Conservation (phyloP, 2,329 filamentous ascomycete genomes). For the Aurifilum marmelostoma region DNA sequence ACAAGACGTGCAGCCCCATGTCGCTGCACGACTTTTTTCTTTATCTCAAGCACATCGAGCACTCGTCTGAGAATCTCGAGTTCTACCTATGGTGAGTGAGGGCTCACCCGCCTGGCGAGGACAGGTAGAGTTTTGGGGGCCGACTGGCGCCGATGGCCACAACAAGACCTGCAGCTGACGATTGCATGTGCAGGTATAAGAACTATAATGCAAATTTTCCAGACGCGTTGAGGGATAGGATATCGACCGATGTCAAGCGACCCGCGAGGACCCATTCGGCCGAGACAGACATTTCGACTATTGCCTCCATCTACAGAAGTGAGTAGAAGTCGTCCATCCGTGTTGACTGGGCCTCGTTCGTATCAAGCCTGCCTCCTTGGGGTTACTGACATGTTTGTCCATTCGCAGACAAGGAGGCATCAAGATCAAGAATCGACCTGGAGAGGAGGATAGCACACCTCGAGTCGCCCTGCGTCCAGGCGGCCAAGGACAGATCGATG, state of each 20-base stretch:
- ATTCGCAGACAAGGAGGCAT: conserved; percentile 22
- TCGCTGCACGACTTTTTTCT: conserved; percentile 55
- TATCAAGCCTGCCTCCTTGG: too few relatives aligned
- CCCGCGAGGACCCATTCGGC: conserved; percentile 4
- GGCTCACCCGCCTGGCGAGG: neutral
- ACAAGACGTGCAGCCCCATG: conserved; percentile 54
- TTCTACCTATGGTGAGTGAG: conserved; percentile 51
- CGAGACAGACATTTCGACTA: conserved; percentile 8
- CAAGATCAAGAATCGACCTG: conserved; percentile 22
- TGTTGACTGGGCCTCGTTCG: too few relatives aligned
- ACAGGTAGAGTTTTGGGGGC: neutral
- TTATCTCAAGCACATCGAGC: conserved; percentile 55
- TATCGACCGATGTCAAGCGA: conserved; percentile 1
- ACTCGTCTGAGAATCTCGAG: conserved; percentile 53
- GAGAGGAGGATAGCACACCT: conserved; percentile 24
- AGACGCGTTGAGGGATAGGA: conserved; percentile 26
- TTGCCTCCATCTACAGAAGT: conserved; percentile 10
- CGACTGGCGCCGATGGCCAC: neutral
- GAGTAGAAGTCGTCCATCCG: neutral
- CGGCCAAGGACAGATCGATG: conserved; percentile 12
- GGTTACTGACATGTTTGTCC: neutral
- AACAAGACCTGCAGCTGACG: conserved; percentile 15
- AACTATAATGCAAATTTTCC: conserved; percentile 45
- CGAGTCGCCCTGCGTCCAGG: conserved; percentile 24
- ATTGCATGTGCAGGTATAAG: conserved; percentile 43